Base-by-base conservation (phyloP, 106 monocot genomes). In the Acorus calamus region DNA sequence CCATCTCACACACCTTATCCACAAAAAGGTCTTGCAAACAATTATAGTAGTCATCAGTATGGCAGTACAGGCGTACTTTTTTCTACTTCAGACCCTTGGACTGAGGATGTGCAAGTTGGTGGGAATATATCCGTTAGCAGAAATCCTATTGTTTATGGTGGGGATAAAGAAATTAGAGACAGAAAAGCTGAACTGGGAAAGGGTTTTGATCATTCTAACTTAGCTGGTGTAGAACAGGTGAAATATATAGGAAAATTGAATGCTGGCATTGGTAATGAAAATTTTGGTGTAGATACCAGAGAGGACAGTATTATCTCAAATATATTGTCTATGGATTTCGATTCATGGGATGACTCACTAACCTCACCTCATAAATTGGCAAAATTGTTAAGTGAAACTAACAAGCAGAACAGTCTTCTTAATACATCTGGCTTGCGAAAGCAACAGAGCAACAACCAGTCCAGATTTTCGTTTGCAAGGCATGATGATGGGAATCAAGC, bases 401-500 rank as follows among this genome's bases (percentile, higher is more conserved):
- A 12, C 11, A 12, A 5, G 9, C 56, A 56, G 13, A 56, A 56
- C 13, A n/a, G 4, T n/a, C 4, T 4, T 12, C 11, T 56, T n/a
- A 5, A 56, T 6, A 12, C 4, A 12, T 12, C 56, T n/a, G 13
- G 9, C 11, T 4, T 12, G 9, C 11, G 56, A 4, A 56, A 56
- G 11, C 11, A 4, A n/a, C 4, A 56, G 4, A 56, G 11, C 56
- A 56, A 12, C 11, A 56, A 56, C 13, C 56, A 56, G 11, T 56
- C 56, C 13, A 56, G 56, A 12, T 56, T 56, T 56, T 56, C 56
- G 13, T 56, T 56, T 56, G 56, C 56, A 56, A 56, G 56, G 56
- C 56, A 56, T 7, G 56, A 56, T 56, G 4, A 56, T n/a, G n/a
- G n/a, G 59, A 77, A 66, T 76, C 62, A 79, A 55, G 14, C 52